Conservation (phyloP, 345 rosid species). For the Populus alba region DNA sequence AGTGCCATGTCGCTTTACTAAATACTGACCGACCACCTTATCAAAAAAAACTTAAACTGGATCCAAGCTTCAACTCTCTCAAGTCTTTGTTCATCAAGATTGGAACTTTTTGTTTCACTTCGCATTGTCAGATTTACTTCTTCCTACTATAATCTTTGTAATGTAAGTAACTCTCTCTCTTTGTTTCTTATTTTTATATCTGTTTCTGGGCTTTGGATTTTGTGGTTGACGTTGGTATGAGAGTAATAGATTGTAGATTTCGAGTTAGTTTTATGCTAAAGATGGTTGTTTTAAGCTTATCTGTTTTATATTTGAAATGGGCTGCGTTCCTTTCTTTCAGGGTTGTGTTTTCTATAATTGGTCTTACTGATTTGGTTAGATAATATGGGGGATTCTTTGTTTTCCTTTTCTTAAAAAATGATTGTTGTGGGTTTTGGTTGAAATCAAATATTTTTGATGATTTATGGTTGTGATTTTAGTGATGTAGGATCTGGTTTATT, state of each 20-base stretch:
- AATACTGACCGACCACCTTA: slow-evolving; percentile 26
- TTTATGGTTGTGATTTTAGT: not conserved
- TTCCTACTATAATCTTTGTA: not conserved
- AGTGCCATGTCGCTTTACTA: slow-evolving; percentile 37
- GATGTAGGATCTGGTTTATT: not conserved
- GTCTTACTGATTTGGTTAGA: too few species aligned
- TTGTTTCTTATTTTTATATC: not conserved
- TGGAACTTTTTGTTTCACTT: not conserved
- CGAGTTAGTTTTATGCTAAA: too few species aligned
- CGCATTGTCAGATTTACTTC: not conserved
- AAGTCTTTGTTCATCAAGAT: not conserved
- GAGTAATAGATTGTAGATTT: too few species aligned
- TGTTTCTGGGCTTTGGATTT: not conserved
- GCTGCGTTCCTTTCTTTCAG: too few species aligned
- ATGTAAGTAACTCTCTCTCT: not conserved
- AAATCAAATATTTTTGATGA: not conserved
- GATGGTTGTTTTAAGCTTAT: too few species aligned
- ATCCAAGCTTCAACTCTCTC: not conserved
- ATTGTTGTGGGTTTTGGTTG: not conserved
- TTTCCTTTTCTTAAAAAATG: not conserved
- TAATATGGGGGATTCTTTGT: too few species aligned
- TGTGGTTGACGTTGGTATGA: too few species aligned
- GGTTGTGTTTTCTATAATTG: too few species aligned
- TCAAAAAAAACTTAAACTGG: not conserved
- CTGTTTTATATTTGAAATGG: too few species aligned